Evolutionary conservation across 2,329 filamentous ascomycete genomes (phyloP).

Genomic region (Albophoma yamanashiensis): DNA sequence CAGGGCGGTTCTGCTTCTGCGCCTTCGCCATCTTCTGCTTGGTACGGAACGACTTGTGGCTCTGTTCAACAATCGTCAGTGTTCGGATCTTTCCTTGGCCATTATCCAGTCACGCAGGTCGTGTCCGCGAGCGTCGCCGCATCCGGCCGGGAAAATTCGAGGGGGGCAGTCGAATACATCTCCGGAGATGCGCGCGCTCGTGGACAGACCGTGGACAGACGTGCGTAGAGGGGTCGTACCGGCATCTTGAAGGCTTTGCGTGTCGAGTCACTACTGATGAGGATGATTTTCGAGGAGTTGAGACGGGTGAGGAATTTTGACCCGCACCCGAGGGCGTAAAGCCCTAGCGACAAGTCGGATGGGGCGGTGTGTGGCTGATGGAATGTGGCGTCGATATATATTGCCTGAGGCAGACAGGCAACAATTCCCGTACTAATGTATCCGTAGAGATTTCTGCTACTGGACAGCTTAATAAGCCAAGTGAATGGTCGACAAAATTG

Average conservation of each 20-base stretch:
- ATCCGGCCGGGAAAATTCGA: not conserved
- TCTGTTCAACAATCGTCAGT: conserved; percentile 38
- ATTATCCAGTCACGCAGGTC: not conserved
- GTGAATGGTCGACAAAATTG: conserved; percentile 3
- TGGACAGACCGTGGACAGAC: not conserved
- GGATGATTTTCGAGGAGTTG: conserved; percentile 19
- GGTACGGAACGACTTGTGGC: conserved; percentile 99
- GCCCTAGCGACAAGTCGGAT: conserved; percentile 18
- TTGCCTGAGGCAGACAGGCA: conserved; percentile 8
- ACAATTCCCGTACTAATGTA: no score
- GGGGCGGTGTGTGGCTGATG: conserved; percentile 7
- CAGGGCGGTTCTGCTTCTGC: conserved; percentile 99
- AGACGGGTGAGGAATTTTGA: conserved; percentile 22
- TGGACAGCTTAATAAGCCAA: not conserved
- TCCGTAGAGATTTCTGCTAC: not conserved
- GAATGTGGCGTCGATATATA: not conserved
- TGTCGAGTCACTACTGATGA: conserved; percentile 24
- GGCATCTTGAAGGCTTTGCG: conserved; percentile 29
- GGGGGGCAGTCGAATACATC: not conserved
- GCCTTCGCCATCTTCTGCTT: conserved; percentile 99
- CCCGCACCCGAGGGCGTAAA: conserved; percentile 24
- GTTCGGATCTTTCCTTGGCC: not conserved
- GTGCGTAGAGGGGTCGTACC: conserved; percentile 18
- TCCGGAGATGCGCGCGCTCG: not conserved
- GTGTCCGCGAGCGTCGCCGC: not conserved